phyloP scores from a whole-genome alignment of 768 basidiomycete species.

The Lactarius indigo region DNA sequence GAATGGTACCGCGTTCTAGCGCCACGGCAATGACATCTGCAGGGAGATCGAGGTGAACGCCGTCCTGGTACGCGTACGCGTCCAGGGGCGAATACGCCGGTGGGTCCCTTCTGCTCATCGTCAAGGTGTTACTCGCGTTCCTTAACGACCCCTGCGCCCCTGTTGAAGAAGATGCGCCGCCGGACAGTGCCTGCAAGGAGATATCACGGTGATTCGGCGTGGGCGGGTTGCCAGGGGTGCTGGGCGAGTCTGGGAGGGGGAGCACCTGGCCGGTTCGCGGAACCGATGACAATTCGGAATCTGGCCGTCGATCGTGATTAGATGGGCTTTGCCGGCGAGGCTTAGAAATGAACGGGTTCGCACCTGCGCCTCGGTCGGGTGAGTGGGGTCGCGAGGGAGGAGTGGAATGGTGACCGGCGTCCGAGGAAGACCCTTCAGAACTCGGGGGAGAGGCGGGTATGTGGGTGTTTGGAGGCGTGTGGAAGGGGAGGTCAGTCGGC shows the following conservation, averaged over 20 bases:
- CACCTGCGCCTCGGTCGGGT: constrained; percentile 61
- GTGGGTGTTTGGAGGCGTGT: constrained; percentile 46
- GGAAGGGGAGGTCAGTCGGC: constrained; percentile 62
- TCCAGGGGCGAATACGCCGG: constrained; percentile 90
- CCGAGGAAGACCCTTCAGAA: constrained; percentile 28
- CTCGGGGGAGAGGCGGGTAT: constrained; percentile 43
- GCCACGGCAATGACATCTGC: constrained; percentile 91
- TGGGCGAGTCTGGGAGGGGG: constrained; percentile 70
- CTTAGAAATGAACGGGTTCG: constrained; percentile 77
- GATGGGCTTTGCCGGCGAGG: constrained; percentile 56
- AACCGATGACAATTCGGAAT: constrained; percentile 56
- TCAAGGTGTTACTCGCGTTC: constrained; percentile 32
- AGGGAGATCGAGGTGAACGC: constrained; percentile 90
- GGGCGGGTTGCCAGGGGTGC: constrained; percentile 67
- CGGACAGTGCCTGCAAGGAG: constrained; percentile 63
- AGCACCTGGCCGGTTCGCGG: constrained; percentile 48
- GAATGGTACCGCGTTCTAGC: constrained; percentile 67
- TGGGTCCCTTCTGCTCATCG: constrained; percentile 59
- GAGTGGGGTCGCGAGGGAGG: constrained; percentile 57
- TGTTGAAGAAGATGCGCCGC: constrained; percentile 18
- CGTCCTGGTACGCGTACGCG: constrained; percentile 77
- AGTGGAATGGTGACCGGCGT: constrained; percentile 32
- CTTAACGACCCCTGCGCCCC: constrained; percentile 9
- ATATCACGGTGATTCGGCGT: constrained; percentile 85
- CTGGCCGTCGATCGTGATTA: constrained; percentile 64